Evolutionary conservation across 1,284 basidiomycete species (phyloP), one percentile per base, ranked within the genome.

Genomic region (Sutorius eximius): DNA sequence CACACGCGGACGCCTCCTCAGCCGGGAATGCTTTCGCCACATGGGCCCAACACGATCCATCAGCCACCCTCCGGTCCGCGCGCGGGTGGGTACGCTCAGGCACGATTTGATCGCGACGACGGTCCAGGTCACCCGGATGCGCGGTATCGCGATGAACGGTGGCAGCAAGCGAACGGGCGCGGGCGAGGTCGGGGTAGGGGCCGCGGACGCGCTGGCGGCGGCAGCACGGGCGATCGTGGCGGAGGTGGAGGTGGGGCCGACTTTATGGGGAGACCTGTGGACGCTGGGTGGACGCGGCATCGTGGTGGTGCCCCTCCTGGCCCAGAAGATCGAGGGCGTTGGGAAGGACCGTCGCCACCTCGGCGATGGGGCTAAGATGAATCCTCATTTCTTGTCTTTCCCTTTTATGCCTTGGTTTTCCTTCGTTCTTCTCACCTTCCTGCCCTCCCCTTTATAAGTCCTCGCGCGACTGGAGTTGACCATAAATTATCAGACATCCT

Each of bases 231-330:
- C 1, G 51, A 30, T 27, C 27, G 55, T 42, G 55, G 45, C 1
- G 62, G 80, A 45, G 74, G 77, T 1, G 64, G 75, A 20, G 68
- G 72, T 1, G 64, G 75, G 18, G 68, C 71, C 16, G 69, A 73
- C 48, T 70, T 62, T 52, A 55, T 67, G 18, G 66, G 70, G n/a
- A 70, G 76, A 54, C 69, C 77, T 32, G 70, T 79, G n/a, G 84
- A 86, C 61, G 75, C 81, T 37, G 84, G 83, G 7, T 86, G 85
- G 84, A 73, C 73, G 45, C 72, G 81, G 52, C 60, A 59, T 59
- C 68, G 70, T 43, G 42, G 45, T 16, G 59, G 67, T 42, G 42
- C 33, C 1, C 49, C 55, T 12, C 45, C 65, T 15, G 40, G 47
- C 11, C 61, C 59, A 37, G 62, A 63, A 2, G 62, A 67, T 8